Conservation (phyloP, 768 basidiomycete species). For the Lactarius evosmus region DNA sequence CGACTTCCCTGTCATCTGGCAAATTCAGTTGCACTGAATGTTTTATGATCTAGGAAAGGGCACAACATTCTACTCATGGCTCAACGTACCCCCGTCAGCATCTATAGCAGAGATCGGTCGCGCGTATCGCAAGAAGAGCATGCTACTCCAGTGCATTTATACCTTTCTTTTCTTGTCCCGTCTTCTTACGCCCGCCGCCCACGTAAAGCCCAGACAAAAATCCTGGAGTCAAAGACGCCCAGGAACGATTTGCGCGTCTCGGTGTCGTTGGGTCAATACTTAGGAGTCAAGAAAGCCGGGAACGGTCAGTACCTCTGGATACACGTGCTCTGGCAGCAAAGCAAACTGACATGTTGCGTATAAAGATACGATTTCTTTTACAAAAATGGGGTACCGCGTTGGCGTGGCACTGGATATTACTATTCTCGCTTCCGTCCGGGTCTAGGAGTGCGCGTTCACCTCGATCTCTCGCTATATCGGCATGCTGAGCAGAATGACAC, state of each 20-base stretch:
- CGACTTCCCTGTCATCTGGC: conserved; percentile 18
- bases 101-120: conserved; percentile 74
- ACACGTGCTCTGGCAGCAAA: conserved; percentile 10
- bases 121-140: conserved; percentile 89
- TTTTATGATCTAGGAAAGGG: conserved; percentile 56
- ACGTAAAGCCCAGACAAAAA: conserved; percentile 88
- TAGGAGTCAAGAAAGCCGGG: conserved; percentile 67
- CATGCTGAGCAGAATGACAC: conserved; percentile 17
- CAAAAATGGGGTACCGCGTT: conserved; percentile 95
- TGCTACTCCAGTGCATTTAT: conserved; percentile 76
- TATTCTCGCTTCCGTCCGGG: conserved; percentile 96
- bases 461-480: neutral
- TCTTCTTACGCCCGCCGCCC: neutral
- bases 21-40: neutral
- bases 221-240: conserved; percentile 72
- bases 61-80: conserved; percentile 94
- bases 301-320: conserved; percentile 50
- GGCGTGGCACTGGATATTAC: conserved; percentile 96
- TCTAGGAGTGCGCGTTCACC: conserved; percentile 52
- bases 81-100: conserved; percentile 76
- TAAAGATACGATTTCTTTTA: conserved; percentile 88
- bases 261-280: conserved; percentile 84
- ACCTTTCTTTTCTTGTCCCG: neutral
- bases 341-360: conserved; percentile 4
- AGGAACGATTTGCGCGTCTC: conserved; percentile 89